Evolutionary conservation across 371 early-diverging fungal species (phyloP), one percentile per base, ranked within the genome.

Genomic region (Mucor irregularis): DNA sequence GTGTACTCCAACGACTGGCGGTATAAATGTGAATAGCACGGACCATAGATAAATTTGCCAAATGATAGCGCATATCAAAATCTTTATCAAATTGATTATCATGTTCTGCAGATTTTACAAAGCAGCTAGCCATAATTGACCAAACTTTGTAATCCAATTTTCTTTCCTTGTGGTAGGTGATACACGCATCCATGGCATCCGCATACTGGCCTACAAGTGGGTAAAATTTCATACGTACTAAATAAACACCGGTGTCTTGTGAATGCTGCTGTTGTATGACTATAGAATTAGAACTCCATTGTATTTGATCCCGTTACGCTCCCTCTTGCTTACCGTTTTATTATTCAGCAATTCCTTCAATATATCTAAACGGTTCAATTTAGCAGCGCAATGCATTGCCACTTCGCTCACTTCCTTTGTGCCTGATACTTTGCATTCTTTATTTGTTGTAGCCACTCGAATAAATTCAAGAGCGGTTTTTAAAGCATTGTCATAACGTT

Each of bases 331-430:
- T 61, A 72, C 75, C 39, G 67, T 58, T 45, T 68, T 71, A 7
- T 56, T 48, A 35, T 69, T 63, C n/a, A 73, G 30, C 16, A 73
- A 34, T 30, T 71, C 33, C 17, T 69, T 61, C 2, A 70, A 53
- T 5, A 71, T 19, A 53, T 70, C 73, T 10, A 66, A 40, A 13
- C 50, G 49, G 4, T 56, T 58, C 10, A 69, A 26, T 40, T 64
- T 65, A 10, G 62, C 68, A 2, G 75, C 75, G 53, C 73, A 67
- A 21, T 73, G 71, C 31, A 69, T 64, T 0, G 71, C 78, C 34
- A 73, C 73, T 26, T 78, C 78, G 11, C 50, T 49, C 40, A 74
- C 67, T 55, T 78, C 78, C 29, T 68, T 65, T 7, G 69, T 66
- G 9, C 64, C 64, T 4, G 39, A 59, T 8, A 74, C 63, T 49